A percentile compares a stretch with the other conserved stretches of the same genome.
Evolutionary conservation across 1,284 basidiomycete genomes (phyloP).

Genomic region (Sporisorium scitamineum): DNA sequence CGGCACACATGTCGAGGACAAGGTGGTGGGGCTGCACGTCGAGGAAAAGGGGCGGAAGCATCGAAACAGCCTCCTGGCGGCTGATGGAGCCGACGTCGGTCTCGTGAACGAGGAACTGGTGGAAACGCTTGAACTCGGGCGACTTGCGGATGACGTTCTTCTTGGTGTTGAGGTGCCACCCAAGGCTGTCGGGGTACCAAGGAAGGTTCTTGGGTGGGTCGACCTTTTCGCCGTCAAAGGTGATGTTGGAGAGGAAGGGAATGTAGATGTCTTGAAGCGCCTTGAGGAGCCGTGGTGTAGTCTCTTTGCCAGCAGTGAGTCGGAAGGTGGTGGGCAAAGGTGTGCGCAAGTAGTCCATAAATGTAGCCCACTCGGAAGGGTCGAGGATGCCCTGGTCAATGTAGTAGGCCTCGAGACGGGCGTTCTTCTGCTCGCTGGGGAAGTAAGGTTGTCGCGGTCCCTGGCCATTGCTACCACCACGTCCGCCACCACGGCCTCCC

Average conservation of each 20-base stretch:
- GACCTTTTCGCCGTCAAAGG: slow-evolving; percentile 79
- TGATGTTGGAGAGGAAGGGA: slow-evolving; percentile 79
- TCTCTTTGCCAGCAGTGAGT: slow-evolving; percentile 74
- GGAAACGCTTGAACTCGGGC: slow-evolving; percentile 95
- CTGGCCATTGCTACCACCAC: slow-evolving; percentile 22
- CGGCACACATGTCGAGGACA: slow-evolving; percentile 95
- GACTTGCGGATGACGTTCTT: slow-evolving; percentile 90
- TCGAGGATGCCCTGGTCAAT: slow-evolving; percentile 64
- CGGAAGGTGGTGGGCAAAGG: slow-evolving; percentile 95
- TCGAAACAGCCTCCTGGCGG: slow-evolving; percentile 96
- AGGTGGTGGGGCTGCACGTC: slow-evolving; percentile 77
- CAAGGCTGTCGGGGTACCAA: slow-evolving; percentile 94
- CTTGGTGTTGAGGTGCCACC: slow-evolving; percentile 94
- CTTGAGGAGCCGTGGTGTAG: slow-evolving; percentile 59
- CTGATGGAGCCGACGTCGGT: slow-evolving; percentile 98
- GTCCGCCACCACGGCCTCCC: slow-evolving; percentile 42
- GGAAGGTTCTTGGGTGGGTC: slow-evolving; percentile 83
- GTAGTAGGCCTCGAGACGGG: slow-evolving; percentile 65
- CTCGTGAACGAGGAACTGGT: slow-evolving; percentile 96
- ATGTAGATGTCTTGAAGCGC: slow-evolving; percentile 74
- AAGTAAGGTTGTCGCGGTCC: slow-evolving; percentile 25
- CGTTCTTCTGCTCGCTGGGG: slow-evolving; percentile 44
- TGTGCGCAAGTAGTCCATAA: slow-evolving; percentile 78
- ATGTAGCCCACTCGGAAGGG: slow-evolving; percentile 79
- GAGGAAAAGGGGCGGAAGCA: slow-evolving; percentile 95